Conservation (phyloP, 2,329 filamentous ascomycete genomes). For the Pseudogymnoascus sp. region DNA sequence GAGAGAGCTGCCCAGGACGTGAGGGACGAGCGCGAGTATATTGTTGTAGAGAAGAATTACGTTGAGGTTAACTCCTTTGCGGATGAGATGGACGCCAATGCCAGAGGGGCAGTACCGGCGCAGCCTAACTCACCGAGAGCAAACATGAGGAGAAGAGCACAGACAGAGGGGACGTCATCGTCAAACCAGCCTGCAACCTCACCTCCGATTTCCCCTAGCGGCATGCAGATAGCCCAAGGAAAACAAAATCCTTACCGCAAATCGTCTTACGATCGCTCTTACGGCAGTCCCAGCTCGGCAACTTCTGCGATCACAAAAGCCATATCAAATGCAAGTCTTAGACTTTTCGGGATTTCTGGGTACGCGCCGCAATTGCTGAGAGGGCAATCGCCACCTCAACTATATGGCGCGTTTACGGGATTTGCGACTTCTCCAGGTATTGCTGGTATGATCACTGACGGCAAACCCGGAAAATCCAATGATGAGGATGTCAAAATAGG, state of each 20-base stretch:
- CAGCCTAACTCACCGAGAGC: slow-evolving; percentile 45
- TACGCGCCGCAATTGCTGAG: slow-evolving; percentile 57
- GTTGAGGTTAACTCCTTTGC: slow-evolving; percentile 97
- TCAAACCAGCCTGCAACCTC: slow-evolving; percentile 64
- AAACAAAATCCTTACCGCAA: slow-evolving; percentile 61
- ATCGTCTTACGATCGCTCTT: slow-evolving; percentile 75
- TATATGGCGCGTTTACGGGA: slow-evolving; percentile 75
- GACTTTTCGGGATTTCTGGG: slow-evolving; percentile 61
- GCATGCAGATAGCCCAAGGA: slow-evolving; percentile 66
- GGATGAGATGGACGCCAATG: slow-evolving; percentile 84
- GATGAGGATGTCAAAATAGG: slow-evolving; percentile 78
- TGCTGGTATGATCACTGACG: slow-evolving; percentile 60
- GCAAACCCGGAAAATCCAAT: slow-evolving; percentile 49
- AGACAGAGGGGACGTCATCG: slow-evolving; percentile 65
- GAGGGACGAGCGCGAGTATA: slow-evolving; percentile 87
- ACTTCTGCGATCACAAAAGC: slow-evolving; percentile 92
- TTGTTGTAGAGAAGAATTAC: slow-evolving; percentile 87
- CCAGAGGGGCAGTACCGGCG: slow-evolving; percentile 38
- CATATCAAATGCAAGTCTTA: slow-evolving; percentile 80
- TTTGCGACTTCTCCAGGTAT: slow-evolving; percentile 64
- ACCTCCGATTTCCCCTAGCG: slow-evolving; percentile 55
- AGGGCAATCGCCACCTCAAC: slow-evolving; percentile 63
- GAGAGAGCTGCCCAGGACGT: slow-evolving; percentile 76
- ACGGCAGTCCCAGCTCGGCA: slow-evolving; percentile 62
- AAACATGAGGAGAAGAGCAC: slow-evolving; percentile 65